These are phyloP conservation scores for Pseudogymnoascus sp. DNA, from an alignment of 2,329 filamentous ascomycete species.

Conservation along the genomic window DNA sequence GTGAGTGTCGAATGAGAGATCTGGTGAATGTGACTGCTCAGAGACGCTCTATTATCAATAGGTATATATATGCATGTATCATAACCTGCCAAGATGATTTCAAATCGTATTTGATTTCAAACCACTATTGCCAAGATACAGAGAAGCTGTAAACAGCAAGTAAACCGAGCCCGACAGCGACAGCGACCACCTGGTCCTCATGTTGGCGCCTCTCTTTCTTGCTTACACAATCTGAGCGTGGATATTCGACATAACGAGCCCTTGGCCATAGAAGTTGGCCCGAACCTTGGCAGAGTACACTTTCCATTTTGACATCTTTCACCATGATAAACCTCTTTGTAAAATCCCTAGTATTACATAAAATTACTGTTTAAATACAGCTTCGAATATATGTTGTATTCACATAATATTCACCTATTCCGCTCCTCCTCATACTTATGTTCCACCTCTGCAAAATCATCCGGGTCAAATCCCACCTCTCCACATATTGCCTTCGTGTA, in stretches of 20 bases:
- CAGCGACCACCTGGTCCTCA: not conserved
- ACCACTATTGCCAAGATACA: not conserved
- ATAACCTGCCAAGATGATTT: not conserved
- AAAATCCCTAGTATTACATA: not conserved
- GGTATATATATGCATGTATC: not conserved
- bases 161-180: not conserved
- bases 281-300: not conserved
- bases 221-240: not conserved
- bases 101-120: not conserved
- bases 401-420: not conserved
- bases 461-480: constrained; percentile 37
- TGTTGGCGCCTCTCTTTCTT: not conserved
- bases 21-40: not conserved
- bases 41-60: not conserved
- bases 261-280: not conserved
- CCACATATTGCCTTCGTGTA: constrained; percentile 53
- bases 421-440: not conserved
- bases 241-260: not conserved
- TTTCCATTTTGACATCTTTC: not conserved
- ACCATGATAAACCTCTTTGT: not conserved
- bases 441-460: not conserved
- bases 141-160: not conserved
- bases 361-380: not conserved
- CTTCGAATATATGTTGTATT: not conserved
- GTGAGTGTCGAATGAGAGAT: not conserved